Evolutionary conservation across 345 rosid species (phyloP).

Genomic region (Camelina laxa): DNA sequence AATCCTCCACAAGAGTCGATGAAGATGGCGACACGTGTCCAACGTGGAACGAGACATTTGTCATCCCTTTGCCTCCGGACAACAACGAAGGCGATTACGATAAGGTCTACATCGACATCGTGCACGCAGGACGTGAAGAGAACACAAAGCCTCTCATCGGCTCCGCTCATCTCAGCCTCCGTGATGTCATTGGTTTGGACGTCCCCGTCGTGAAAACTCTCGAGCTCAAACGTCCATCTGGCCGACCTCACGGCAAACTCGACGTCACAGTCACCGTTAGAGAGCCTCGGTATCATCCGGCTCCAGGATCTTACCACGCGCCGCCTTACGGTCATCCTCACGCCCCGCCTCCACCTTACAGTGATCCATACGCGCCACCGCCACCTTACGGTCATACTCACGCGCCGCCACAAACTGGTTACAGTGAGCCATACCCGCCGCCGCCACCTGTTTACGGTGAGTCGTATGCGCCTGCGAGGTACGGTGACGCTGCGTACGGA

Average conservation of each 20-base stretch:
- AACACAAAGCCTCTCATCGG: slow-evolving; percentile 83
- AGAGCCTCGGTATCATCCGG: slow-evolving; percentile 44
- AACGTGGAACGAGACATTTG: slow-evolving; percentile 64
- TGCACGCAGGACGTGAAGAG: slow-evolving; percentile 70
- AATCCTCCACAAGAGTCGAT: slow-evolving; percentile 66
- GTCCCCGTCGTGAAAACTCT: slow-evolving; percentile 47
- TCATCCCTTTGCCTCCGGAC: slow-evolving; percentile 49
- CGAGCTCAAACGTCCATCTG: slow-evolving; percentile 84
- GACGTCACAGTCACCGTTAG: slow-evolving; percentile 58
- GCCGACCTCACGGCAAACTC: slow-evolving; percentile 85
- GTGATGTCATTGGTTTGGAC: slow-evolving; percentile 64
- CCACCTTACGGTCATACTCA: slow-evolving; percentile 7
- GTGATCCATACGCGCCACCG: slow-evolving; percentile 36
- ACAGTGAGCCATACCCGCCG: slow-evolving; percentile 36
- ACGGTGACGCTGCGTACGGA: slow-evolving; percentile 21
- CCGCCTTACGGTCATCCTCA: slow-evolving; percentile 30
- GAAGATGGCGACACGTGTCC: slow-evolving; percentile 70
- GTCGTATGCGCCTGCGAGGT: slow-evolving; percentile 14
- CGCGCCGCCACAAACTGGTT: slow-evolving; percentile 32
- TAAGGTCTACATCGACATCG: slow-evolving; percentile 64
- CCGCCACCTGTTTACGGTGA: slow-evolving; percentile 45
- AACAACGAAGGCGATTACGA: slow-evolving; percentile 37
- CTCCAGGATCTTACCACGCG: slow-evolving; percentile 34
- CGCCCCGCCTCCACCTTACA: slow-evolving; percentile 45
- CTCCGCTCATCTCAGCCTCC: slow-evolving; percentile 64